These are phyloP conservation scores for Citrus medica DNA, from an alignment of 345 rosid genomes.

Conservation along the genomic window DNA sequence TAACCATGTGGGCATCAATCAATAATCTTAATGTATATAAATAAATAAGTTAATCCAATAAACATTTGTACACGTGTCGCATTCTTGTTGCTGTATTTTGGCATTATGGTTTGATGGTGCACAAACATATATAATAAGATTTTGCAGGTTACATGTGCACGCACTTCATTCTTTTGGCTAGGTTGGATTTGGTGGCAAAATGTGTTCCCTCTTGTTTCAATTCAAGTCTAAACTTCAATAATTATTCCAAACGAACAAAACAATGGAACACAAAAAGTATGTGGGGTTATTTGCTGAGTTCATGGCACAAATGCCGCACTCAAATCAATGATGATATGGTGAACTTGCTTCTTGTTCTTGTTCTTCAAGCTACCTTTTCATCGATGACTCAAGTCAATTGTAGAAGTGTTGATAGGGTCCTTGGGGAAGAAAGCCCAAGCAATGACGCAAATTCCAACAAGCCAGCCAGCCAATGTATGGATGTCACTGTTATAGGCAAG, in stretches of 20 bases:
- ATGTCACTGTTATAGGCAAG: not conserved
- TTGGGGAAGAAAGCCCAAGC: not conserved
- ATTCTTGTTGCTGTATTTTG: not conserved
- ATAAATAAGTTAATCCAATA: no score
- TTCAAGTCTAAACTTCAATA: not conserved
- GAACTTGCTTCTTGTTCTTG: not conserved
- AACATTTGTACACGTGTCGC: not conserved
- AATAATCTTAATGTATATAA: not conserved
- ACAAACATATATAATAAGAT: not conserved
- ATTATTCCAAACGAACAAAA: not conserved
- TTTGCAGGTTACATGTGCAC: not conserved
- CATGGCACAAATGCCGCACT: slow-evolving; percentile 4
- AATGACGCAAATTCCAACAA: not conserved
- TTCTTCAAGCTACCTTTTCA: not conserved
- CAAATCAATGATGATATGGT: not conserved
- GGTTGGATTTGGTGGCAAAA: not conserved
- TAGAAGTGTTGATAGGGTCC: no score
- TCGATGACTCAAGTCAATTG: not conserved
- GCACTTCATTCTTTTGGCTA: not conserved
- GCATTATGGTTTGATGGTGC: not conserved
- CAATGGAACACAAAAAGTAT: not conserved
- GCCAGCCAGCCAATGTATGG: not conserved
- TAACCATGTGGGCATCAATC: not conserved
- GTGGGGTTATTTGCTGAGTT: not conserved
- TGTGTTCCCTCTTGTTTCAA: not conserved